Evolutionary conservation across 495 filamentous ascomycete species (phyloP).

Genomic region (Hypoxylon fragiforme): DNA sequence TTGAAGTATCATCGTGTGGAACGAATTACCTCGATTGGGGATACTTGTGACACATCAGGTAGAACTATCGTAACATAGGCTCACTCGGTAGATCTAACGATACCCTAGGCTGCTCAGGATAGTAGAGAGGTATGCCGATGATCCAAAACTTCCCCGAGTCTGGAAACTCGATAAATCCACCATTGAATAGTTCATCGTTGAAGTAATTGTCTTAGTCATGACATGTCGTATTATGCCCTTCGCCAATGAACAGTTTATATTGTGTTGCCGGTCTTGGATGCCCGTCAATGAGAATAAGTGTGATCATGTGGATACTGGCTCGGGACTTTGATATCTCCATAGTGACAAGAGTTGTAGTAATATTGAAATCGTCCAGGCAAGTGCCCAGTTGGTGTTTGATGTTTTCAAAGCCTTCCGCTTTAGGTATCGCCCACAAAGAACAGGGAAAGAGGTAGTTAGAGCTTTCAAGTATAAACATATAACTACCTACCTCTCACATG

Average conservation of each 20-base stretch:
- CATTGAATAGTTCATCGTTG: not conserved
- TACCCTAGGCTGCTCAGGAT: not conserved
- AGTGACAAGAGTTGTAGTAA: slow-evolving; percentile 27
- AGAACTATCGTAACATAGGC: not conserved
- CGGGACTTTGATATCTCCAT: too few species aligned
- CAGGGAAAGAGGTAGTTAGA: not conserved
- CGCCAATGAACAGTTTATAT: too few species aligned
- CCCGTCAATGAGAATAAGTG: too few species aligned
- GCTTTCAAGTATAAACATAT: too few species aligned
- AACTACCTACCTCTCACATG: not conserved
- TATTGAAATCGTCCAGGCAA: not conserved
- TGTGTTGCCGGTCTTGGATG: too few species aligned
- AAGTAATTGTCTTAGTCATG: slow-evolving; percentile 1
- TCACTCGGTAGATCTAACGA: slow-evolving; percentile 7
- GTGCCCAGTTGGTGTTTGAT: too few species aligned
- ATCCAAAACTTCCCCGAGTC: not conserved
- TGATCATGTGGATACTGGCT: too few species aligned
- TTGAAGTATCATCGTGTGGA: too few species aligned
- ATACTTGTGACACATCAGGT: too few species aligned
- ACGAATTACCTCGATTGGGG: too few species aligned
- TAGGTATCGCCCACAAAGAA: slow-evolving; percentile 10
- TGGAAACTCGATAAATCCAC: slow-evolving; percentile 12
- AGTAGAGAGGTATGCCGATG: slow-evolving; percentile 2
- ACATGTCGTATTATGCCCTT: not conserved
- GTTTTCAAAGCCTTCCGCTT: slow-evolving; percentile 8